phyloP scores from a whole-genome alignment of 306 rosid genomes.

The Sechiopsis laciniata region DNA sequence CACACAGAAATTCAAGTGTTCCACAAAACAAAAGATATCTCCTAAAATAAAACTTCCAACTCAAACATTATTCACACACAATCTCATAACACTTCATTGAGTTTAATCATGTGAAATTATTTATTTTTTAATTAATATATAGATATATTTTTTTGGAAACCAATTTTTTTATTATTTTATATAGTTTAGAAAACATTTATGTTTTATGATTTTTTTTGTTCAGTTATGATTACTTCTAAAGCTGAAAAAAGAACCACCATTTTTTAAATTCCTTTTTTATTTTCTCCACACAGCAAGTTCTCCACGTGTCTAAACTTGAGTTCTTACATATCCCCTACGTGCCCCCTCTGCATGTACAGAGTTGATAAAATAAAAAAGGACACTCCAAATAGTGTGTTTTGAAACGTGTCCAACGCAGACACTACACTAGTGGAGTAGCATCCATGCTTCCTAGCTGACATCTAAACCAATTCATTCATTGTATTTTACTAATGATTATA shows the following conservation, averaged over 20 bases:
- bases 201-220: neutral
- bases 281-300: neutral
- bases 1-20: neutral
- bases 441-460: constrained; percentile 9
- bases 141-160: too few relatives aligned
- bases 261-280: neutral
- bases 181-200: neutral
- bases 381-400: neutral
- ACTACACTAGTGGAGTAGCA: neutral
- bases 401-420: neutral
- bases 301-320: neutral
- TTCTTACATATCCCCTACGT: neutral
- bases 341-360: neutral
- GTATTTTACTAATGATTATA: neutral
- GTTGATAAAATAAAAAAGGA: neutral
- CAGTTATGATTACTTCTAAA: too few relatives aligned
- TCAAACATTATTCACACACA: neutral
- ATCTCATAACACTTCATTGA: neutral
- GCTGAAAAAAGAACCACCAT: neutral
- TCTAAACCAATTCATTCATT: constrained; percentile 8
- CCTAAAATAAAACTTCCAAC: neutral
- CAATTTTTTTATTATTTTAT: too few relatives aligned
- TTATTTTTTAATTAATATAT: too few relatives aligned
- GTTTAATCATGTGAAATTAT: constrained; percentile 1
- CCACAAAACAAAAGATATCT: neutral